These are phyloP conservation scores for Xerocomus potaroensis DNA, from an alignment of 768 basidiomycete genomes.

Conservation along the genomic window DNA sequence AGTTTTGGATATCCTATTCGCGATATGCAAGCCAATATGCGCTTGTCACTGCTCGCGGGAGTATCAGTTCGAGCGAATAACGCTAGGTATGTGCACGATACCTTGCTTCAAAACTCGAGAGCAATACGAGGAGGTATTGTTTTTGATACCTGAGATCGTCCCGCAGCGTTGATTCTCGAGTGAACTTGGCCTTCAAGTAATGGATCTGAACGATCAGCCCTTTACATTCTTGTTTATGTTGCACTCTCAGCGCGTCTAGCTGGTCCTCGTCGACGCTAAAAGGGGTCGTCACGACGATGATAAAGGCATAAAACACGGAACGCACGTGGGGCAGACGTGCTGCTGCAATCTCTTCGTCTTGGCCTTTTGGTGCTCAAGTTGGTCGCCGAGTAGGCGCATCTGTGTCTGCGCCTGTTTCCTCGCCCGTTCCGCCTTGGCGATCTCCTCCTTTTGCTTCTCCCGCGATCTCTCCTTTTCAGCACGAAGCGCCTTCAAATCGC, in stretches of 20 bases:
- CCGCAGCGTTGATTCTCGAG: slow-evolving; percentile 78
- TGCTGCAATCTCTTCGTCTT: slow-evolving; percentile 37
- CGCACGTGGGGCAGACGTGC: slow-evolving; percentile 61
- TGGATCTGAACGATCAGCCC: slow-evolving; percentile 86
- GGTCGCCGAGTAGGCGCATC: slow-evolving; percentile 61
- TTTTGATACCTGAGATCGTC: slow-evolving; percentile 82
- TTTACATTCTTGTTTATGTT: slow-evolving; percentile 85
- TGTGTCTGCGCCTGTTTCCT: slow-evolving; percentile 67
- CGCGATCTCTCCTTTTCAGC: slow-evolving; percentile 64
- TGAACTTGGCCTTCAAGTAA: slow-evolving; percentile 90
- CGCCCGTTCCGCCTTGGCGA: slow-evolving; percentile 51
- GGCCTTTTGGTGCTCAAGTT: slow-evolving; percentile 52
- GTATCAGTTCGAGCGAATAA: slow-evolving; percentile 2
- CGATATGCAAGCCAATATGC: slow-evolving; percentile 72
- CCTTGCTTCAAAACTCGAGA: slow-evolving; percentile 70
- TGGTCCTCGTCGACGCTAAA: slow-evolving; percentile 47
- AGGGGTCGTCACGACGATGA: background rate
- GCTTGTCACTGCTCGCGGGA: slow-evolving; percentile 48
- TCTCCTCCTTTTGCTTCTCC: slow-evolving; percentile 51
- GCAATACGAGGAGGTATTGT: slow-evolving; percentile 72
- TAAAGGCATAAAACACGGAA: slow-evolving; percentile 10
- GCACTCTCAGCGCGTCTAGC: slow-evolving; percentile 50
- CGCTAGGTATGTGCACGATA: slow-evolving; percentile 22
- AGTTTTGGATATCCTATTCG: slow-evolving; percentile 62
- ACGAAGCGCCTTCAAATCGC: slow-evolving; percentile 65